These are phyloP conservation scores for Nitzschia sp. DNA, from an alignment of 108 stramenopile species.

Conservation along the genomic window DNA sequence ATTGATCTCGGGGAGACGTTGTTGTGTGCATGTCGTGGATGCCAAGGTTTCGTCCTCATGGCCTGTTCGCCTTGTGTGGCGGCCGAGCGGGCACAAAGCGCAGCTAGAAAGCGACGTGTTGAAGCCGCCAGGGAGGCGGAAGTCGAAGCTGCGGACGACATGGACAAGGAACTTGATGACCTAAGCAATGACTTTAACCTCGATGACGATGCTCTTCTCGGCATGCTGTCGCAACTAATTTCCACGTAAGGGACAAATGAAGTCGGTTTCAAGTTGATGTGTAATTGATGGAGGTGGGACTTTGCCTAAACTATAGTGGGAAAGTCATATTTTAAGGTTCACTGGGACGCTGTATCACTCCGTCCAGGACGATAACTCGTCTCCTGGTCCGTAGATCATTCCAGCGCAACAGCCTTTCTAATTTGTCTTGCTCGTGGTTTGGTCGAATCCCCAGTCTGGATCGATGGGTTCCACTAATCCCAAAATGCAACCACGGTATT, in stretches of 20 bases:
- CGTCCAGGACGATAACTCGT: background rate
- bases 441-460: conserved; percentile 22
- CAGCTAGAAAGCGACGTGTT: conserved; percentile 29
- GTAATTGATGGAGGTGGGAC: too few species aligned
- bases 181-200: conserved; percentile 71
- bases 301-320: too few species aligned
- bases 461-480: conserved; percentile 35
- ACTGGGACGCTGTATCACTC: background rate
- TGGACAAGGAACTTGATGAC: conserved; percentile 64
- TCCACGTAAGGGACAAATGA: conserved; percentile 47
- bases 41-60: conserved; percentile 91
- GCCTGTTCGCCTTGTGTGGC: conserved; percentile 88
- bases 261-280: too few species aligned
- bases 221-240: conserved; percentile 66
- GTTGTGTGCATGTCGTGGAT: conserved; percentile 79
- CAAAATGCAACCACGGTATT: conserved; percentile 29
- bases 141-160: conserved; percentile 49
- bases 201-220: conserved; percentile 81
- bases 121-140: conserved; percentile 43
- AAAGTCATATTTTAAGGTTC: too few species aligned
- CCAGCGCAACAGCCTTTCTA: background rate
- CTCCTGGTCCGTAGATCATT: background rate
- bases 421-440: background rate
- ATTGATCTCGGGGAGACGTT: conserved; percentile 82
- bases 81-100: conserved; percentile 65